These are phyloP conservation scores for Lactuca saligna DNA, from an alignment of 129 eudicot species.

Conservation along the genomic window DNA sequence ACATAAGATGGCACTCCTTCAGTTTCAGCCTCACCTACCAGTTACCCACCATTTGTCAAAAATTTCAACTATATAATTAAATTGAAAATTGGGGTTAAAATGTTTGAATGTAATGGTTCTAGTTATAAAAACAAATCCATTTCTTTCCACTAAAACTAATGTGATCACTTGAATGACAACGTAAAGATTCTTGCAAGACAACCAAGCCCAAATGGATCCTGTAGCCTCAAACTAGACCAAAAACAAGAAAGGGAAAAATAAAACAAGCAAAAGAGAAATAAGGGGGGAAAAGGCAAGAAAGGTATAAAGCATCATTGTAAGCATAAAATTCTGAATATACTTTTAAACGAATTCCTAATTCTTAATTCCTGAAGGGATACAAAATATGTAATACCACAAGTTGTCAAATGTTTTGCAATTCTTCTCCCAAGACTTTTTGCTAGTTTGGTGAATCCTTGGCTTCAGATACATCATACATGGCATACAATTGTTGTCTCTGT, in stretches of 20 bases:
- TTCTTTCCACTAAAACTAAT: slow-evolving; percentile 13
- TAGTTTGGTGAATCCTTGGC: slow-evolving; percentile 80
- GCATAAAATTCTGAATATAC: background rate
- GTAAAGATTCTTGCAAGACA: slow-evolving; percentile 59
- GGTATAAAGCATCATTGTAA: slow-evolving; percentile 2
- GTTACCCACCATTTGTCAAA: slow-evolving; percentile 58
- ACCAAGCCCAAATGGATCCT: slow-evolving; percentile 31
- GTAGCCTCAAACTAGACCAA: slow-evolving; percentile 23
- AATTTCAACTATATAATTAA: background rate
- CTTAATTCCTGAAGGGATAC: background rate
- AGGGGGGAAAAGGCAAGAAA: slow-evolving; percentile 5
- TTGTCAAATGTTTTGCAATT: slow-evolving; percentile 88
- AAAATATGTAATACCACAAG: slow-evolving; percentile 19
- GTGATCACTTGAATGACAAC: slow-evolving; percentile 19
- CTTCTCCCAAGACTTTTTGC: slow-evolving; percentile 79
- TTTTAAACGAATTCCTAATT: background rate
- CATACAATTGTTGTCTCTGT: slow-evolving; percentile 96
- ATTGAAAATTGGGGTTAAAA: background rate
- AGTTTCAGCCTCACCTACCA: slow-evolving; percentile 85
- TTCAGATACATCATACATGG: slow-evolving; percentile 69
- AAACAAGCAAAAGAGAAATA: slow-evolving; percentile 1
- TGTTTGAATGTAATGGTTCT: slow-evolving; percentile 4
- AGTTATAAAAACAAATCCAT: slow-evolving; percentile 1
- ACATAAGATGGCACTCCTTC: slow-evolving; percentile 61
- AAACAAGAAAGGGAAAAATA: background rate